Conservation (phyloP, 2,329 filamentous ascomycete genomes). For the Aureobasidium lini region DNA sequence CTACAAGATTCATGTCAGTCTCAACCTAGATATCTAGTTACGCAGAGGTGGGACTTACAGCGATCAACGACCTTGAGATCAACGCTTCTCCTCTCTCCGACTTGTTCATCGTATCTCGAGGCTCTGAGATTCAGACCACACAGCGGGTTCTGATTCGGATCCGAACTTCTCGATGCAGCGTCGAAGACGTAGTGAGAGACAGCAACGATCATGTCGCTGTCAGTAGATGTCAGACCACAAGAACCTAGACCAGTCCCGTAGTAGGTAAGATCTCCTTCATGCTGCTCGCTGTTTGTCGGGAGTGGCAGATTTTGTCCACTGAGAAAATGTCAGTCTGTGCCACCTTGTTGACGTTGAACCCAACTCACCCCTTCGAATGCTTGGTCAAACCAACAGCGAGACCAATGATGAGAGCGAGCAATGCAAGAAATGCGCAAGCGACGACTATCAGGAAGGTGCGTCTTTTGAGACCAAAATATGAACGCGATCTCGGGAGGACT, state of each 20-base stretch:
- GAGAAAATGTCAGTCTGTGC: background rate
- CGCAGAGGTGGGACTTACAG: conserved; percentile 34
- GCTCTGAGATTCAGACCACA: conserved; percentile 63
- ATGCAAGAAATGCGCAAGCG: conserved; percentile 24
- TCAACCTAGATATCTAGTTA: no score
- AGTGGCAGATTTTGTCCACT: conserved; percentile 42
- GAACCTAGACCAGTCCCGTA: conserved; percentile 61
- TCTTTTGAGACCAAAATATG: conserved; percentile 33
- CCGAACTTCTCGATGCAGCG: conserved; percentile 32
- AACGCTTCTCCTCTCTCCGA: conserved; percentile 43
- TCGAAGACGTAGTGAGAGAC: conserved; percentile 64
- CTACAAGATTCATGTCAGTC: conserved; percentile 2
- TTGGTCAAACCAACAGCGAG: conserved; percentile 33
- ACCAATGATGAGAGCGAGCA: conserved; percentile 35
- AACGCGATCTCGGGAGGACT: conserved; percentile 31
- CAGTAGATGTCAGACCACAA: conserved; percentile 53
- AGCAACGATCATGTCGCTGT: conserved; percentile 55
- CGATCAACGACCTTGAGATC: conserved; percentile 63
- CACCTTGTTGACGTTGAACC: background rate
- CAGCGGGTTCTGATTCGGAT: conserved; percentile 56
- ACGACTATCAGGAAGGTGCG: conserved; percentile 32
- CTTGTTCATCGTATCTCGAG: conserved; percentile 39
- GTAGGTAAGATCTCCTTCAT: conserved; percentile 61
- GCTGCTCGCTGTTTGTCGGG: conserved; percentile 44
- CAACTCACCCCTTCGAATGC: conserved; percentile 15